These are phyloP conservation scores for Camelina laxa DNA, from an alignment of 345 rosid species.

Conservation along the genomic window DNA sequence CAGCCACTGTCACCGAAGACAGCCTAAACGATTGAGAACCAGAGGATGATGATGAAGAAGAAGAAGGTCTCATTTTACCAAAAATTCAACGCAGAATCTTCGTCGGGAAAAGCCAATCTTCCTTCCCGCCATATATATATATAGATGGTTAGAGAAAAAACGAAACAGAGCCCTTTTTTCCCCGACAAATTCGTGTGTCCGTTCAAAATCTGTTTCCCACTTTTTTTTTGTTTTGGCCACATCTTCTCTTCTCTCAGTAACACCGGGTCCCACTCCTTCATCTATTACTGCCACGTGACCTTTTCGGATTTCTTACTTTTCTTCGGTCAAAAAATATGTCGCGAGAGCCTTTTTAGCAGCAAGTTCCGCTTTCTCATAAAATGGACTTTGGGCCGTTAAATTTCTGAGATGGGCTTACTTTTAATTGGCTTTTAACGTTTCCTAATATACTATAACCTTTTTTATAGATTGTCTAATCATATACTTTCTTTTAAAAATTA, in stretches of 20 bases:
- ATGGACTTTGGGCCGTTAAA: background rate
- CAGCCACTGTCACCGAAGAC: conserved; percentile 74
- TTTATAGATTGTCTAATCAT: too few relatives aligned
- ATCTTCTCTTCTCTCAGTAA: conserved; percentile 26
- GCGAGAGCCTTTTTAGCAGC: background rate
- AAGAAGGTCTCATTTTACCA: conserved; percentile 23
- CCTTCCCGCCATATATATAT: background rate
- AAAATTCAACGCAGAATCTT: conserved; percentile 28
- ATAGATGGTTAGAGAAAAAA: background rate
- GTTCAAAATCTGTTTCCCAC: background rate
- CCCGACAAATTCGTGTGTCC: conserved; percentile 35
- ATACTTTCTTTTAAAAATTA: too few relatives aligned
- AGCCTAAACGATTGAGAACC: conserved; percentile 41
- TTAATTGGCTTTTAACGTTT: background rate
- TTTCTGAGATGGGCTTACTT: background rate
- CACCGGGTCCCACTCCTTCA: conserved; percentile 25
- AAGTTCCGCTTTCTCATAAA: background rate
- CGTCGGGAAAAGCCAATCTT: background rate
- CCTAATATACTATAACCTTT: too few relatives aligned
- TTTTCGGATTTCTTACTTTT: background rate
- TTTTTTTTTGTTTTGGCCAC: conserved; percentile 28
- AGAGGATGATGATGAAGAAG: conserved; percentile 18
- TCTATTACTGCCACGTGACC: background rate
- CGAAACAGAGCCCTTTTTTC: background rate
- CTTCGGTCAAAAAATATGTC: background rate